Percentiles rank a stretch among this genome's conserved stretches.
These are phyloP conservation scores for Fraxinus greggii DNA, from an alignment of 305 asterid genomes.

Conservation along the genomic window DNA sequence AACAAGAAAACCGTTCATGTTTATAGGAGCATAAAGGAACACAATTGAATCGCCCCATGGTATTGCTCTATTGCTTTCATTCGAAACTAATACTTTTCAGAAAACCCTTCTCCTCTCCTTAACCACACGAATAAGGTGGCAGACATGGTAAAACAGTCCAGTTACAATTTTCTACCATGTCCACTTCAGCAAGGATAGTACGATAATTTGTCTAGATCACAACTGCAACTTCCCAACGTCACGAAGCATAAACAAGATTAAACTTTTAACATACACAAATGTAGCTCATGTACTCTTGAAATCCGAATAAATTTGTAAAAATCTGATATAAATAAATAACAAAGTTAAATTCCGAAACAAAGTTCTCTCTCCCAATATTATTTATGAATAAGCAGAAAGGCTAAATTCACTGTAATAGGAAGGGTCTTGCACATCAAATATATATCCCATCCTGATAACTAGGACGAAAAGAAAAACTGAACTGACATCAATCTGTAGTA, in stretches of 20 bases:
- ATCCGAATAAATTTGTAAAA: neutral
- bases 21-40: neutral
- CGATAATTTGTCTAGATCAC: neutral
- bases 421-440: conserved; percentile 25
- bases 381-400: conserved; percentile 29
- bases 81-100: neutral
- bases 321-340: neutral
- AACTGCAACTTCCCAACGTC: neutral
- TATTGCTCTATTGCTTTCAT: neutral
- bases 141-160: neutral
- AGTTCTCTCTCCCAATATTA: conserved; percentile 16
- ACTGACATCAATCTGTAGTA: conserved; percentile 19
- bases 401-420: conserved; percentile 25
- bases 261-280: neutral
- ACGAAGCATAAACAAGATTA: neutral
- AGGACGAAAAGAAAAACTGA: conserved; percentile 17
- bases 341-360: neutral
- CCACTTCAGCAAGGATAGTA: neutral
- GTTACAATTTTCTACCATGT: neutral
- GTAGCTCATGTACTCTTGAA: neutral
- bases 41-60: neutral
- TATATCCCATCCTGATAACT: conserved; percentile 22
- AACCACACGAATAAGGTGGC: neutral
- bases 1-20: neutral
- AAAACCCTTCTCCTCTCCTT: neutral